Conservation (phyloP, 2,329 filamentous ascomycete species). For the Tolypocladium cylindrosporum region DNA sequence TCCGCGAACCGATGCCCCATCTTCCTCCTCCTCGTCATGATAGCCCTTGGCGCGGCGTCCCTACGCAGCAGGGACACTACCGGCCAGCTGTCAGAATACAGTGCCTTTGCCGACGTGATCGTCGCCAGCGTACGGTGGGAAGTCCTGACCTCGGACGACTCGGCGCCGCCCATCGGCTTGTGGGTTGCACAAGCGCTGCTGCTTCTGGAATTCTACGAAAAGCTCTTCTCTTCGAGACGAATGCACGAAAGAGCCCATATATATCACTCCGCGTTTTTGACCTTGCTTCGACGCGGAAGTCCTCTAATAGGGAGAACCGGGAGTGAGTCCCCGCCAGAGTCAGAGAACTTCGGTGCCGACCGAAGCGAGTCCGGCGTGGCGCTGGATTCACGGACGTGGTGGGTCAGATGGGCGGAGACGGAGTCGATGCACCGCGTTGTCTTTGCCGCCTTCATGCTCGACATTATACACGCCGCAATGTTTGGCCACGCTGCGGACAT, state of each 20-base stretch:
- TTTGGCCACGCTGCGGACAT: conserved; percentile 86
- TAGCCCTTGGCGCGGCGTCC: conserved; percentile 75
- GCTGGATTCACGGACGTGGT: conserved; percentile 46
- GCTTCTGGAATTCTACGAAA: conserved; percentile 81
- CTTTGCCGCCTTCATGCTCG: conserved; percentile 82
- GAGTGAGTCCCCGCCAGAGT: conserved; percentile 65
- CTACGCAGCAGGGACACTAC: conserved; percentile 55
- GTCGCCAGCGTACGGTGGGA: conserved; percentile 69
- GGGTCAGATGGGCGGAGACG: conserved; percentile 81
- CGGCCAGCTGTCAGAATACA: conserved; percentile 35
- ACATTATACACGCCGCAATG: conserved; percentile 83
- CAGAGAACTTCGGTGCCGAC: conserved; percentile 7
- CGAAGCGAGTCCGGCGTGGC: conserved; percentile 28
- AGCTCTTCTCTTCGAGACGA: conserved; percentile 74
- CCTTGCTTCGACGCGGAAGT: conserved; percentile 74
- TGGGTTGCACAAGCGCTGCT: conserved; percentile 84
- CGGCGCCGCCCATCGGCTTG: conserved; percentile 70
- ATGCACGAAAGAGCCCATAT: conserved; percentile 85
- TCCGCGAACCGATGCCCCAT: conserved; percentile 69
- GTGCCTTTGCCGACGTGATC: conserved; percentile 47
- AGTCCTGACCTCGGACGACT: conserved; percentile 73
- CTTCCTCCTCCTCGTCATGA: conserved; percentile 68
- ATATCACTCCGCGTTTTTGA: conserved; percentile 78
- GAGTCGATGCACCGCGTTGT: conserved; percentile 81
- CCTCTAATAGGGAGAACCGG: conserved; percentile 74